Conservation (phyloP, 495 filamentous ascomycete genomes). For the Saxophila tyrrhenica region DNA sequence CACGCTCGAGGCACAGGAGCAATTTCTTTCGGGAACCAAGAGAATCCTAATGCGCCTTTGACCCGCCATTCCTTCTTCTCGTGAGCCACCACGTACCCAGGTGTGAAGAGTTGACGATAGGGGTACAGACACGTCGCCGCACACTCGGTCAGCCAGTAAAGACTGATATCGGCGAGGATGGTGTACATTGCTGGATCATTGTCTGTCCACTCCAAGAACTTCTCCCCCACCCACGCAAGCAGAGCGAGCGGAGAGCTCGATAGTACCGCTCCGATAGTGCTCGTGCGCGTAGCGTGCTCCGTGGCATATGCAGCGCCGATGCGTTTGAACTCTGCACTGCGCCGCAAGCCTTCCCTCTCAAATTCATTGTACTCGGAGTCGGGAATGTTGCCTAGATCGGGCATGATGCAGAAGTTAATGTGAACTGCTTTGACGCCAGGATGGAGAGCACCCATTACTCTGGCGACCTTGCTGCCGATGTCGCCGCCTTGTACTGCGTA, state of each 20-base stretch:
- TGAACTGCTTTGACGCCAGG: too few species aligned
- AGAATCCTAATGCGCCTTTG: too few species aligned
- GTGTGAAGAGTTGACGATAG: too few species aligned
- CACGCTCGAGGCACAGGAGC: too few species aligned
- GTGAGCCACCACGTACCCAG: too few species aligned
- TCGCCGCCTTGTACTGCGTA: slow-evolving; percentile 62
- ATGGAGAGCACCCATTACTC: too few species aligned
- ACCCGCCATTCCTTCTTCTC: too few species aligned
- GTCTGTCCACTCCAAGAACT: slow-evolving; percentile 56
- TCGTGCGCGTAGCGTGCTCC: slow-evolving; percentile 48
- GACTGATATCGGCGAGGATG: slow-evolving; percentile 45
- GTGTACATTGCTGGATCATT: slow-evolving; percentile 38
- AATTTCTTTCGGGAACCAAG: too few species aligned
- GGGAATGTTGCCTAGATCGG: not conserved
- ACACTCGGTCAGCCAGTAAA: slow-evolving; percentile 59
- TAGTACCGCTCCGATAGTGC: slow-evolving; percentile 50
- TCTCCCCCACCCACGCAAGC: slow-evolving; percentile 60
- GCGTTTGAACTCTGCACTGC: slow-evolving; percentile 26
- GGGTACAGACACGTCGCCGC: slow-evolving; percentile 48
- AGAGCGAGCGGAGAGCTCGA: slow-evolving; percentile 47
- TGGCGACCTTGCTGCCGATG: slow-evolving; percentile 41
- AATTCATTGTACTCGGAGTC: slow-evolving; percentile 2
- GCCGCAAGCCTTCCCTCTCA: slow-evolving; percentile 17
- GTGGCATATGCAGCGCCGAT: slow-evolving; percentile 42
- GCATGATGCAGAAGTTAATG: slow-evolving; percentile 18